phyloP scores from a whole-genome alignment of 2,329 filamentous ascomycete genomes.

The Fusarium sp. region DNA sequence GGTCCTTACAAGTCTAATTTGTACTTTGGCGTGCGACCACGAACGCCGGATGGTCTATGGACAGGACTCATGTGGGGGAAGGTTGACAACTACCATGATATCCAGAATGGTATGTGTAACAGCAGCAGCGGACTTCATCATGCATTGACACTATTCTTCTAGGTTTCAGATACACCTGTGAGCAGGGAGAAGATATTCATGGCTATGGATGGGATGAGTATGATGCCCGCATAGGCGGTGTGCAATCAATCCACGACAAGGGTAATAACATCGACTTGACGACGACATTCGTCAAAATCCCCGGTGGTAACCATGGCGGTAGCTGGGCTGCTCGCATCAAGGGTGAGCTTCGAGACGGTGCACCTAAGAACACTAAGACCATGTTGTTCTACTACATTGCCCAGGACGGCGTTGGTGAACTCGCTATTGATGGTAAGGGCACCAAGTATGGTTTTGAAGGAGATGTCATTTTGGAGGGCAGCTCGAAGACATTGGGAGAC shows the following conservation, averaged over 20 bases:
- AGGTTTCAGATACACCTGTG: constrained; percentile 94
- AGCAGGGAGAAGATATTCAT: constrained; percentile 92
- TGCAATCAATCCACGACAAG: constrained; percentile 90
- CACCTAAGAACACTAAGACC: constrained; percentile 74
- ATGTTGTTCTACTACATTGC: constrained; percentile 85
- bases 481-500: constrained; percentile 76
- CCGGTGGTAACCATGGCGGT: constrained; percentile 85
- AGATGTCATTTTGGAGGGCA: constrained; percentile 77
- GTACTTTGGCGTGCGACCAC: constrained; percentile 90
- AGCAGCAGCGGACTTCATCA: not conserved
- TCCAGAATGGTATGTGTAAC: constrained; percentile 74
- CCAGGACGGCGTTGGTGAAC: constrained; percentile 77
- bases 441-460: constrained; percentile 62
- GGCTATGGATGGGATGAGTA: constrained; percentile 99
- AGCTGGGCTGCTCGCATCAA: constrained; percentile 93
- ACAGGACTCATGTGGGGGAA: constrained; percentile 90
- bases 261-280: constrained; percentile 90
- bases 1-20: constrained; percentile 94
- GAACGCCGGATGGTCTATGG: constrained; percentile 82
- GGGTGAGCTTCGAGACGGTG: constrained; percentile 79
- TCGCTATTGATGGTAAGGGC: constrained; percentile 69
- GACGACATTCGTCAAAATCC: constrained; percentile 93
- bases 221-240: constrained; percentile 86
- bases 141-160: constrained; percentile 16
- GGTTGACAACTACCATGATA: constrained; percentile 79